Evolutionary conservation across 768 basidiomycete species (phyloP).

Genomic region (Ramaria sp.): DNA sequence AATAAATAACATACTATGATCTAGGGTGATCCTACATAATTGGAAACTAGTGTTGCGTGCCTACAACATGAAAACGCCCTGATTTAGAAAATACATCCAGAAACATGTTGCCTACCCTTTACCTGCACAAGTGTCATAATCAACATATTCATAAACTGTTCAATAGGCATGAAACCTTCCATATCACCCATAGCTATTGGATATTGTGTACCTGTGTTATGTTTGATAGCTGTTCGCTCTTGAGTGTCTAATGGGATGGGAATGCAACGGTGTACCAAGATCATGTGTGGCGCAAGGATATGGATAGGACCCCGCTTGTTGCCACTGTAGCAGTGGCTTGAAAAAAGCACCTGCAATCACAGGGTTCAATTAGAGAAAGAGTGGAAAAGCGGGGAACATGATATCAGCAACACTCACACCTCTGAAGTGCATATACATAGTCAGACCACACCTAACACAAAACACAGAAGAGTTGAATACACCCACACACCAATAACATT

Average conservation of each 20-base stretch:
- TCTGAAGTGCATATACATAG: not conserved
- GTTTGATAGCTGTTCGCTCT: too few species aligned
- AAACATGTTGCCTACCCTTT: too few species aligned
- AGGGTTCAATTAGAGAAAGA: conserved; percentile 14
- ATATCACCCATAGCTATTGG: conserved; percentile 13
- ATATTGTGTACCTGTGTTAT: conserved; percentile 6
- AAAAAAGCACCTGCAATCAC: conserved; percentile 10
- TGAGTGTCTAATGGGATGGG: too few species aligned
- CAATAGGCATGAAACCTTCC: conserved; percentile 6
- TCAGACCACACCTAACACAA: too few species aligned
- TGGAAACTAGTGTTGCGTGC: not conserved
- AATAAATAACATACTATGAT: not conserved
- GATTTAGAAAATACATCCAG: too few species aligned
- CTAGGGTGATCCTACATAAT: conserved; percentile 5
- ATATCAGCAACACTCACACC: conserved; percentile 13
- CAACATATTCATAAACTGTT: conserved; percentile 11
- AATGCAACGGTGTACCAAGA: conserved; percentile 11
- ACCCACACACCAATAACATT: conserved; percentile 8
- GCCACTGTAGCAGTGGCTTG: conserved; percentile 15
- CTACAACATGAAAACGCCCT: too few species aligned
- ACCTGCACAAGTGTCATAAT: not conserved
- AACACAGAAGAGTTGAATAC: too few species aligned
- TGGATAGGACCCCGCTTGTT: conserved; percentile 12
- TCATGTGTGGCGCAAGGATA: conserved; percentile 12
- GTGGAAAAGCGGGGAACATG: conserved; percentile 14